Evolutionary conservation across 2,329 filamentous ascomycete genomes (phyloP).

Genomic region (Zasmidium angulare): DNA sequence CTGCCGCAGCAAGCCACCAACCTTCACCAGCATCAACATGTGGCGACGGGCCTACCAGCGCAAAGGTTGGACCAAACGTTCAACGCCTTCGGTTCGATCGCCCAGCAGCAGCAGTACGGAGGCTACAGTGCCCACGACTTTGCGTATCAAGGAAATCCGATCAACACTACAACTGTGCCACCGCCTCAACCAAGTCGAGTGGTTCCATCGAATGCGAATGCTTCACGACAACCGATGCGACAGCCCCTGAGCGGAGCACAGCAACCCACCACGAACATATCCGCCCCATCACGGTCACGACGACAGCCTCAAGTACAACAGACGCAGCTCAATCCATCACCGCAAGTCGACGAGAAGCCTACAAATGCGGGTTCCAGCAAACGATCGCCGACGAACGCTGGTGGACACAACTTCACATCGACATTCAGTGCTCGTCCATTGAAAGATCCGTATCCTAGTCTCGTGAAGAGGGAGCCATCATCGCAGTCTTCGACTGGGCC

Average conservation of each 20-base stretch:
- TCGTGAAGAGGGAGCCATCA: slow-evolving; percentile 4
- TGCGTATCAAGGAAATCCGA: neutral
- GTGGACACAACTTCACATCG: neutral
- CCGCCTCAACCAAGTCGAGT: neutral
- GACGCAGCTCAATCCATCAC: neutral
- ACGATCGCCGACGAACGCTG: neutral
- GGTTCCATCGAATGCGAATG: neutral
- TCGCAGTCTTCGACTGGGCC: slow-evolving; percentile 1
- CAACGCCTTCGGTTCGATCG: neutral
- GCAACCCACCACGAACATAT: neutral
- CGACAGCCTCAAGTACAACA: neutral
- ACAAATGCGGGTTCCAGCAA: neutral
- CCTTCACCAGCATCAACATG: neutral
- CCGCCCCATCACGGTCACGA: neutral
- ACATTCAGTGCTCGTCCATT: neutral
- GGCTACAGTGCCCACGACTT: neutral
- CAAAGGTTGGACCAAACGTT: slow-evolving; percentile 2
- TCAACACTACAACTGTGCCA: neutral
- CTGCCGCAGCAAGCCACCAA: neutral
- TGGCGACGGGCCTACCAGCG: neutral
- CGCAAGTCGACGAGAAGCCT: neutral
- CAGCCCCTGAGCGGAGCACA: neutral
- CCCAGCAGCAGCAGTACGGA: neutral
- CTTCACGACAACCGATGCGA: neutral
- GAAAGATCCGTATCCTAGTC: slow-evolving; percentile 1